Conservation (phyloP, 805 yeast genomes). For the Wickerhamomyces xylosicus region DNA sequence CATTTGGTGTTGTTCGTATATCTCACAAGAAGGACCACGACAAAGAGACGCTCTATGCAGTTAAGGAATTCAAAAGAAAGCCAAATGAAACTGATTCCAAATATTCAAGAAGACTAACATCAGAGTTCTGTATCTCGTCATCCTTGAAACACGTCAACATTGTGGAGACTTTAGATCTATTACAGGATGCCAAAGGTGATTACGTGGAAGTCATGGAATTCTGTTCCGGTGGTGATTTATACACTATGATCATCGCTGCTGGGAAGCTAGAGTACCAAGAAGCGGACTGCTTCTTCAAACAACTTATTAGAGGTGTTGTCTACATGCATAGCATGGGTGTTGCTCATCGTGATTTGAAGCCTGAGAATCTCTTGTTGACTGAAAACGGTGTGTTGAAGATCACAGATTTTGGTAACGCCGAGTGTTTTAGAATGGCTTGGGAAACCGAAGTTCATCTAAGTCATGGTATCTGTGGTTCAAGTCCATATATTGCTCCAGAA, state of each 20-base stretch:
- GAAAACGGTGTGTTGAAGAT: slow-evolving; percentile 66
- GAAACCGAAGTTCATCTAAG: slow-evolving; percentile 58
- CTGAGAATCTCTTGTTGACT: slow-evolving; percentile 73
- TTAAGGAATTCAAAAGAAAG: slow-evolving; percentile 69
- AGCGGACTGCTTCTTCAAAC: slow-evolving; percentile 87
- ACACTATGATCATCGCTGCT: slow-evolving; percentile 60
- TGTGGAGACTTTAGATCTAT: slow-evolving; percentile 63
- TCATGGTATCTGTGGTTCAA: slow-evolving; percentile 75
- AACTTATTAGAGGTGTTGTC: slow-evolving; percentile 69
- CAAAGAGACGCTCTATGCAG: slow-evolving; percentile 60
- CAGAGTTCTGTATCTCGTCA: slow-evolving; percentile 76
- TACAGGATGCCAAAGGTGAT: slow-evolving; percentile 75
- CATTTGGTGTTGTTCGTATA: slow-evolving; percentile 88
- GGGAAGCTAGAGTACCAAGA: slow-evolving; percentile 76
- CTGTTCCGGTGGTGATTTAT: slow-evolving; percentile 75
- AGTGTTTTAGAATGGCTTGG: slow-evolving; percentile 81
- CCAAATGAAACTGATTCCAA: slow-evolving; percentile 53
- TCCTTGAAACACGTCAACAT: slow-evolving; percentile 71
- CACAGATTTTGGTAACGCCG: slow-evolving; percentile 83
- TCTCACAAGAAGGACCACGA: slow-evolving; percentile 54
- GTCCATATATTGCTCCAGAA: slow-evolving; percentile 90
- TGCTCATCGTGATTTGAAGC: slow-evolving; percentile 82
- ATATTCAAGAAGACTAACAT: slow-evolving; percentile 64
- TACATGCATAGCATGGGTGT: slow-evolving; percentile 90
- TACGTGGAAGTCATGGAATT: slow-evolving; percentile 82